phyloP scores from a whole-genome alignment of 2,329 filamentous ascomycete species.

The Dothistroma pini region DNA sequence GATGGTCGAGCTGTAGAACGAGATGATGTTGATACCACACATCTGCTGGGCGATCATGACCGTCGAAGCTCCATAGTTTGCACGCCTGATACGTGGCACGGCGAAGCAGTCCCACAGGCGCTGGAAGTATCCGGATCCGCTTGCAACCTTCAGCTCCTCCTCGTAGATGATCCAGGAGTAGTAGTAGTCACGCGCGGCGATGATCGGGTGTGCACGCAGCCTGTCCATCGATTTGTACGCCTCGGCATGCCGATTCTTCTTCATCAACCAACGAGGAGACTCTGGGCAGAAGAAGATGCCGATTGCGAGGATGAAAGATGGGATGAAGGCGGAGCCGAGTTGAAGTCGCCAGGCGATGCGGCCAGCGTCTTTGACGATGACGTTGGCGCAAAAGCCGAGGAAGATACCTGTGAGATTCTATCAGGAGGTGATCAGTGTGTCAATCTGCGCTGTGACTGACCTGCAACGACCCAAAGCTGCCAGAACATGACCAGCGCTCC shows the following conservation, averaged over 20 bases:
- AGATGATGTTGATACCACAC: slow-evolving; percentile 28
- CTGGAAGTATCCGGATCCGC: slow-evolving; percentile 39
- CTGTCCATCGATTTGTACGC: slow-evolving; percentile 49
- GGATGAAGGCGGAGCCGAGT: slow-evolving; percentile 60
- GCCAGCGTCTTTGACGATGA: slow-evolving; percentile 59
- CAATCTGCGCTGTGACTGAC: slow-evolving; percentile 1
- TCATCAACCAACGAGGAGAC: slow-evolving; percentile 46
- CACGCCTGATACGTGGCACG: slow-evolving; percentile 47
- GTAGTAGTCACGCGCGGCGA: slow-evolving; percentile 56
- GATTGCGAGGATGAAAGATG: slow-evolving; percentile 34
- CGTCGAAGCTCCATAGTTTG: slow-evolving; percentile 35
- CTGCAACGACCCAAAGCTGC: slow-evolving; percentile 59
- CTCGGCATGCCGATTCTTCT: slow-evolving; percentile 43
- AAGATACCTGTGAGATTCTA: slow-evolving; percentile 51
- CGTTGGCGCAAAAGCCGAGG: slow-evolving; percentile 62
- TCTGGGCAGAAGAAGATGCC: slow-evolving; percentile 34
- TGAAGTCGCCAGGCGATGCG: slow-evolving; percentile 63
- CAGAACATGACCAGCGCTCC: slow-evolving; percentile 76
- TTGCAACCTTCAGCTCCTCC: slow-evolving; percentile 33
- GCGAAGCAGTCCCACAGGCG: slow-evolving; percentile 50
- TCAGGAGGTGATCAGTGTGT: neutral
- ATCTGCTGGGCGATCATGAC: slow-evolving; percentile 39
- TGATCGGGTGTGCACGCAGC: slow-evolving; percentile 50
- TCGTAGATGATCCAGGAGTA: slow-evolving; percentile 43
- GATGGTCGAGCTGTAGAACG: slow-evolving; percentile 38